Evolutionary conservation across 306 rosid genomes (phyloP), one percentile per base, ranked within the genome.

Genomic region (Acacia acuminata): DNA sequence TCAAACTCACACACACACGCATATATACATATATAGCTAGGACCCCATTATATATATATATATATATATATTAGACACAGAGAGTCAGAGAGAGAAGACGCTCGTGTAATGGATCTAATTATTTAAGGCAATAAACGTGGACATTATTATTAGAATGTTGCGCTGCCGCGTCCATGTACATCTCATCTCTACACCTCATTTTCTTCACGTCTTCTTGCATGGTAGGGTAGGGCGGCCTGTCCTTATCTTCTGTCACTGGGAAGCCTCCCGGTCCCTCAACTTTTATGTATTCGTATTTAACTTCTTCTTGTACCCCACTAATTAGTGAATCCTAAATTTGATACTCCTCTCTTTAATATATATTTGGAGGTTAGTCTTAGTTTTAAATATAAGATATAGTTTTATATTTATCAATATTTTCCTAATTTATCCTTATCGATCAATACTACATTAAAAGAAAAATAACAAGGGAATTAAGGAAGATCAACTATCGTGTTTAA

Each of bases 91-190:
- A 20, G 12, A 0, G 53, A 7, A 22, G 32, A 43, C 75, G 27
- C 75, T 70, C 75, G 75, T 70, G 75, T 70, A 55, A 70, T 43
- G 53, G 55, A 70, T 70, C 13, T 42, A 43, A 70, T 70, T n/a
- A 43, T n/a, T 10, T 4, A 42, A 22, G 48, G 75, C 20, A 70
- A 68, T 4, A 20, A 43, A 42, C 32, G 36, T 70, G 34, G 75
- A 22, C 70, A 15, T n/a, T 40, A 69, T 3, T 17, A 4, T 0
- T 16, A 17, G 17, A 14, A 51, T 17, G 50, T 1, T 10, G 73
- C 27, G 73, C 30, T 20, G 73, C 73, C 34, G 24, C 34, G 1
- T 22, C 73, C 50, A 19, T 40, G 10, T 9, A 68, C 73, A 30
- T 68, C 72, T 14, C 73, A 38, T 68, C 71, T 34, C 27, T 56